Percentiles rank a stretch among this genome's conserved stretches.
phyloP scores from a whole-genome alignment of 139 green algal genomes.

The Zygnema cylindricum region DNA sequence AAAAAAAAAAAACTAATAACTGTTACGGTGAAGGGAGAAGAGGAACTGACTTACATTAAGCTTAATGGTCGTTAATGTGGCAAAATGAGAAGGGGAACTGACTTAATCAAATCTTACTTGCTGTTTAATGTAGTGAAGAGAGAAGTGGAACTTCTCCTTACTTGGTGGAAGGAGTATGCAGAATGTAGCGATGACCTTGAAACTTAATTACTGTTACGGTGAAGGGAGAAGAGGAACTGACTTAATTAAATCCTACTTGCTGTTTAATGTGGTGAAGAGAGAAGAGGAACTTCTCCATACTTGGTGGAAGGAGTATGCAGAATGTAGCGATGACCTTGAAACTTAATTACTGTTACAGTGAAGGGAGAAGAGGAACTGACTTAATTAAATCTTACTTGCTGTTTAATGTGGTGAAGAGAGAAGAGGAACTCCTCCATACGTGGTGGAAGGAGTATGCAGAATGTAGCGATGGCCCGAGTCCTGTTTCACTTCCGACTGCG shows the following conservation, averaged over 20 bases:
- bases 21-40: neutral
- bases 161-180: constrained; percentile 60
- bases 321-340: neutral
- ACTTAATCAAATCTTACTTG: neutral
- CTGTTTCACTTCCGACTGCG: neutral
- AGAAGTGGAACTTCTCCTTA: constrained; percentile 52
- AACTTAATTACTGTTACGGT: too few species aligned
- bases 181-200: too few species aligned
- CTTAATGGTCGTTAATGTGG: neutral
- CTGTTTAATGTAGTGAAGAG: constrained; percentile 12
- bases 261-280: constrained; percentile 4
- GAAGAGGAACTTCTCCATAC: constrained; percentile 54
- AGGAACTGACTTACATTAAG: neutral
- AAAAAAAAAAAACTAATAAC: neutral
- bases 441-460: constrained; percentile 63
- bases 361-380: neutral
- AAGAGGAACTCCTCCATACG: constrained; percentile 50
- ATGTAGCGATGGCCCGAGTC: constrained; percentile 11
- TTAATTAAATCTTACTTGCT: neutral
- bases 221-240: too few species aligned
- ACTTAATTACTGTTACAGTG: constrained; percentile 1
- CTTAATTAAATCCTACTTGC: neutral
- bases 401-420: constrained; percentile 12
- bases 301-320: constrained; percentile 61
- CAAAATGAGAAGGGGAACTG: neutral